Base-by-base conservation (phyloP, 1,284 basidiomycete species). In the Leccinum proximum region DNA sequence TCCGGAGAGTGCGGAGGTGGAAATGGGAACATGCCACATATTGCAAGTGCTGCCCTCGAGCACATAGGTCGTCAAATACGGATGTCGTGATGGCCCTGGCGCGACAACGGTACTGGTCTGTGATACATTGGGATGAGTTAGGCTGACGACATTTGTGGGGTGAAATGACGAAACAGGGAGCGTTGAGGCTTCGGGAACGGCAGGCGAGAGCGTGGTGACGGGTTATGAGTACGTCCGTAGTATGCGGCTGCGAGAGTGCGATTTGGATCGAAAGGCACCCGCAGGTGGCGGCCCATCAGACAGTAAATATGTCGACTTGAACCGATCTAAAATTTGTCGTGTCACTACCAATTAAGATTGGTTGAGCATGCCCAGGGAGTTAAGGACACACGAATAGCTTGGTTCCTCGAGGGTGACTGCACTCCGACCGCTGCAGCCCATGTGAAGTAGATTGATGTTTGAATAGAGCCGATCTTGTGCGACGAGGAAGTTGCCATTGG, bases 351-450 rank as follows among this genome's bases (percentile, higher is more conserved):
- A 59, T 62, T 62, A 66, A 65, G 59, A 11, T 66, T 61, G 58
- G 59, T 63, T 53, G 63, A 66, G 64, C 37, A 58, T 58, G 30
- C 13, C 66, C 64, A 64, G 42, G 37, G 59, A 56, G 14, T 62
- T 62, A 64, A 64, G 56, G 68, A 62, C 42, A 60, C 10, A 60
- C 40, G 30, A 30, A 30, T 30, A 45, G 4, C 84, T 88, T 16
- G 89, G 87, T 69, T 90, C 87, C 70, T 91, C 86, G 14, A 93
- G 83, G 13, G 89, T 89, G 42, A 93, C 79, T 2, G 88, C 91
- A 68, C 83, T 88, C 56, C 91, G 82, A 16, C 89, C 89, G 63
- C 86, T 86, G 71, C 88, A 90, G 3, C 91, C 91, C 84, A 92
- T 88, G 16, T 91, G 83, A 56, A 91, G 80, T 16, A 93, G 79